Conservation (phyloP, 2,329 filamentous ascomycete species). For the Pseudovirgaria hyperparasitica region DNA sequence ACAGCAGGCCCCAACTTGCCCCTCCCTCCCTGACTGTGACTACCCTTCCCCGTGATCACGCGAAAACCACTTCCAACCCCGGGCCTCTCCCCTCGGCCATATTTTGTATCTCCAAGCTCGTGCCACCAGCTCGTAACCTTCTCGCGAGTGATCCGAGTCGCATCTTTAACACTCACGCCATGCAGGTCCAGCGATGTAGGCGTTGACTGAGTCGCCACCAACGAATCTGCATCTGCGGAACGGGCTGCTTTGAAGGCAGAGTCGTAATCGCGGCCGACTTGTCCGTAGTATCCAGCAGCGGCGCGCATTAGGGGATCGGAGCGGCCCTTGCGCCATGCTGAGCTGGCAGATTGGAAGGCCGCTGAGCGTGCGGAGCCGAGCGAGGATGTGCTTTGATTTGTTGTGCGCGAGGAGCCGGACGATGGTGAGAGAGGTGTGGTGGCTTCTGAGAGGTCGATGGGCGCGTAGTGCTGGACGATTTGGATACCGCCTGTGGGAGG, state of each 20-base stretch:
- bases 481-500: slow-evolving; percentile 28
- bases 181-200: slow-evolving; percentile 60
- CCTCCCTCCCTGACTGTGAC: slow-evolving; percentile 64
- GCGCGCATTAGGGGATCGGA: slow-evolving; percentile 64
- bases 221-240: slow-evolving; percentile 54
- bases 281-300: slow-evolving; percentile 63
- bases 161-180: slow-evolving; percentile 69
- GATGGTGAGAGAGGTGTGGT: slow-evolving; percentile 11
- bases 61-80: slow-evolving; percentile 44
- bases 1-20: slow-evolving; percentile 70
- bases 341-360: slow-evolving; percentile 45
- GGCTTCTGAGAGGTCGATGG: slow-evolving; percentile 23
- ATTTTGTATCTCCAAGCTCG: slow-evolving; percentile 50
- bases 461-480: slow-evolving; percentile 35
- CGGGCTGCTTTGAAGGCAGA: slow-evolving; percentile 44
- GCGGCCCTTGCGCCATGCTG: slow-evolving; percentile 46
- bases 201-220: slow-evolving; percentile 56
- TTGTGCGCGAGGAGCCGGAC: slow-evolving; percentile 14
- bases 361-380: slow-evolving; percentile 34
- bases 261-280: slow-evolving; percentile 53
- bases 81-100: slow-evolving; percentile 32
- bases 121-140: slow-evolving; percentile 67
- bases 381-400: slow-evolving; percentile 25
- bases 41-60: slow-evolving; percentile 70
- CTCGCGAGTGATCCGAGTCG: slow-evolving; percentile 61